These are phyloP conservation scores for Purpureocillium lavendulum DNA, from an alignment of 2,329 filamentous ascomycete genomes.

Conservation along the genomic window DNA sequence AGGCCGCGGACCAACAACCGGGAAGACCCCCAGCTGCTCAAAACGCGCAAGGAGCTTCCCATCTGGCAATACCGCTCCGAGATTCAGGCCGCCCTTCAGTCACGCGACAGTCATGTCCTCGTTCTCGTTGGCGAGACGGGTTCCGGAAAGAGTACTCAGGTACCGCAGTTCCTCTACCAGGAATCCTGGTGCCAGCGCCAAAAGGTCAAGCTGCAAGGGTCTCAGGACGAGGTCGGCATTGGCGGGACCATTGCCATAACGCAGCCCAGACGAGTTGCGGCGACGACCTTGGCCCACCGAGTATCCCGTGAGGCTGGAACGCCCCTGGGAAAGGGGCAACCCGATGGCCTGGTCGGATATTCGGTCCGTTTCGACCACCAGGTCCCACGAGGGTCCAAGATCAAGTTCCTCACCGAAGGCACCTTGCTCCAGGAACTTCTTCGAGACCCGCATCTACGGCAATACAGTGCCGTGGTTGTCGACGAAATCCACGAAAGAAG, in stretches of 20 bases:
- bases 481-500: conserved; percentile 97
- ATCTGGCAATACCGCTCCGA: conserved; percentile 69
- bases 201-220: conserved; percentile 38
- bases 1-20: conserved; percentile 6
- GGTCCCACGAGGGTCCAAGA: conserved; percentile 68
- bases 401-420: conserved; percentile 94
- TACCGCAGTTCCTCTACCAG: conserved; percentile 76
- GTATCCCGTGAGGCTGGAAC: conserved; percentile 70
- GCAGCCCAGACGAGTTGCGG: conserved; percentile 86
- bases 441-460: conserved; percentile 68
- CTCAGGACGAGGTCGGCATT: conserved; percentile 38
- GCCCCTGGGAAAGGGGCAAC: conserved; percentile 32
- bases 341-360: conserved; percentile 65
- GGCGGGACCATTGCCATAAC: conserved; percentile 87
- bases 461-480: conserved; percentile 85
- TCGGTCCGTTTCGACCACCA: conserved; percentile 91
- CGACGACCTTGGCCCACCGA: conserved; percentile 80
- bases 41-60: conserved; percentile 60
- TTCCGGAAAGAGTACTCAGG: conserved; percentile 93
- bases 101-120: conserved; percentile 58
- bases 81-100: conserved; percentile 55
- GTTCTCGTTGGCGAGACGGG: conserved; percentile 90
- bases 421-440: conserved; percentile 94
- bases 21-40: conserved; percentile 26
- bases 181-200: conserved; percentile 70